phyloP scores from a whole-genome alignment of 306 rosid genomes.

The Quercus bicolor region DNA sequence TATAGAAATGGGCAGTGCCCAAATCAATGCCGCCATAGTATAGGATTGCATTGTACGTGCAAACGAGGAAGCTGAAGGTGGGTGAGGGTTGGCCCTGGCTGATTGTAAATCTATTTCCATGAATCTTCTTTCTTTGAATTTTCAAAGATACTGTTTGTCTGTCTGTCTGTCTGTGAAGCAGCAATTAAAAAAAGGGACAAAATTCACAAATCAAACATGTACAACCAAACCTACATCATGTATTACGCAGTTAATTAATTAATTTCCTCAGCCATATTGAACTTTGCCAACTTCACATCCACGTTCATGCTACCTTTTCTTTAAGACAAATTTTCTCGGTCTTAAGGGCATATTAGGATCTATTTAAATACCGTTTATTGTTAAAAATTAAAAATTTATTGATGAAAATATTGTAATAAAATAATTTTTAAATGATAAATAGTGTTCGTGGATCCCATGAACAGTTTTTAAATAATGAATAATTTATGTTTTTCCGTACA shows the following conservation, averaged over 20 bases:
- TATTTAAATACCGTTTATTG: accelerated
- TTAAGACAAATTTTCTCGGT: background rate
- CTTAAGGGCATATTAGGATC: too few relatives aligned
- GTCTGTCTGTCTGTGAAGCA: background rate
- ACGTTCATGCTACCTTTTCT: constrained; percentile 5
- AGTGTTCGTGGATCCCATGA: accelerated
- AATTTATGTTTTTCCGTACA: too few relatives aligned
- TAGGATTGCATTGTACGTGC: background rate
- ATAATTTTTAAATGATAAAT: too few relatives aligned
- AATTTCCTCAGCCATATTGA: background rate
- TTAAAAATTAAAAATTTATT: too few relatives aligned
- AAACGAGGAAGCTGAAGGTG: background rate
- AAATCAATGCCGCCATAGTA: background rate
- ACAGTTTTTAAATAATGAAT: too few relatives aligned
- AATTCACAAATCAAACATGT: background rate
- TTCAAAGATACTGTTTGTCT: background rate
- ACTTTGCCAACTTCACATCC: constrained; percentile 8
- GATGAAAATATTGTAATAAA: accelerated
- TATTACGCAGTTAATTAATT: background rate
- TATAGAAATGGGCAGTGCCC: background rate
- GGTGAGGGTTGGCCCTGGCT: background rate
- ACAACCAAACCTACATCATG: background rate
- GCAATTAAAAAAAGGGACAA: background rate
- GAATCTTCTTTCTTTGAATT: constrained; percentile 20
- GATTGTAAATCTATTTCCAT: background rate